phyloP scores from a whole-genome alignment of 1,139 yeast genomes.

The Sugiyamaella xylanicola region DNA sequence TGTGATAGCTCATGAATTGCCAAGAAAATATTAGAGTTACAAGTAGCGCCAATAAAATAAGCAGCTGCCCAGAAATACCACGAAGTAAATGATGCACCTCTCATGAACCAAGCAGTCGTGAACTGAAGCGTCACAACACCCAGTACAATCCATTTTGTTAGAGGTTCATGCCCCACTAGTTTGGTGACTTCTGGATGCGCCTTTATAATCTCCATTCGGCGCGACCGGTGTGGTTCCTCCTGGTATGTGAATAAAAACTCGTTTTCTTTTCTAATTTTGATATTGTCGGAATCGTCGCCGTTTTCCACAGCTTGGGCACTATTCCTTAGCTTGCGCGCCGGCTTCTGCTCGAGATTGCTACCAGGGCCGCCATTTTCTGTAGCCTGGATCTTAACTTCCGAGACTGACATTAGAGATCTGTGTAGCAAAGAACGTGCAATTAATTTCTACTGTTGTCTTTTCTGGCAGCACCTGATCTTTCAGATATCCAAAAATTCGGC shows the following conservation, averaged over 20 bases:
- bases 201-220: constrained; percentile 72
- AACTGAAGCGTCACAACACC: constrained; percentile 69
- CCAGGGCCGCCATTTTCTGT: neutral
- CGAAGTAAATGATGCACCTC: constrained; percentile 56
- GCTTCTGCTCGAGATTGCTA: neutral
- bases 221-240: constrained; percentile 74
- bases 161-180: constrained; percentile 83
- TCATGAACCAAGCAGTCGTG: constrained; percentile 59
- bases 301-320: neutral
- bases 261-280: constrained; percentile 12
- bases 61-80: constrained; percentile 64
- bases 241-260: constrained; percentile 80
- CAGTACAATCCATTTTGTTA: constrained; percentile 72
- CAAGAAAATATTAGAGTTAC: constrained; percentile 78
- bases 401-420: neutral
- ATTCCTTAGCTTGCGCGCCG: neutral
- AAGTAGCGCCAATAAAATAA: constrained; percentile 81
- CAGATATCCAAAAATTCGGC: neutral
- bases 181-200: constrained; percentile 79
- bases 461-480: neutral
- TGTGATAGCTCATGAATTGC: constrained; percentile 90
- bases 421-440: neutral
- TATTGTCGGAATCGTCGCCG: neutral
- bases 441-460: neutral
- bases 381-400: neutral